Evolutionary conservation across 495 filamentous ascomycete species (phyloP).

Genomic region (Endocarpon pusillum): DNA sequence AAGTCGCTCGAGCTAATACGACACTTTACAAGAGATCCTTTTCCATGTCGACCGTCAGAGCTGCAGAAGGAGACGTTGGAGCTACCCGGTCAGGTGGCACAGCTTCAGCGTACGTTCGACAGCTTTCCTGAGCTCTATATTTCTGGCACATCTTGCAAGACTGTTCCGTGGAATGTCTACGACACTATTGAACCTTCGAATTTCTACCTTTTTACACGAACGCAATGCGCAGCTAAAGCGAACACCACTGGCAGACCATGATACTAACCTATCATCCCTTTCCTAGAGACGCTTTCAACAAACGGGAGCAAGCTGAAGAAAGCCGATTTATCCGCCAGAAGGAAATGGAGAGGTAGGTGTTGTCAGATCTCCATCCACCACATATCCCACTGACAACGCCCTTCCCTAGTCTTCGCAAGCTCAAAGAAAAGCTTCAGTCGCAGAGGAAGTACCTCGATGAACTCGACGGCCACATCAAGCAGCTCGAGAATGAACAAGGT

Average conservation of each 20-base stretch:
- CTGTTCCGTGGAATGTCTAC: neutral
- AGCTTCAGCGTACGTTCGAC: slow-evolving; percentile 17
- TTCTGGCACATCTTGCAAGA: neutral
- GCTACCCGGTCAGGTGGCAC: slow-evolving; percentile 30
- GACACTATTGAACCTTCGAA: neutral
- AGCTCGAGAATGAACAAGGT: slow-evolving; percentile 47
- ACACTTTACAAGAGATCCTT: slow-evolving; percentile 39
- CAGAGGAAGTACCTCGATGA: slow-evolving; percentile 71
- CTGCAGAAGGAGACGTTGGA: slow-evolving; percentile 55
- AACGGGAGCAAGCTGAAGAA: slow-evolving; percentile 78
- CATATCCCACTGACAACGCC: neutral
- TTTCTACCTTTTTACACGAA: neutral
- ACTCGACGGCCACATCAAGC: slow-evolving; percentile 67
- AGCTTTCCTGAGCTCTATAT: slow-evolving; percentile 3
- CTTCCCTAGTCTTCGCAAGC: slow-evolving; percentile 31
- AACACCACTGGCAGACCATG: neutral
- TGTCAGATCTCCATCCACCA: neutral
- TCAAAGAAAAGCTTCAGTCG: slow-evolving; percentile 61
- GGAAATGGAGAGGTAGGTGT: slow-evolving; percentile 62
- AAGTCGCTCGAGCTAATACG: slow-evolving; percentile 34
- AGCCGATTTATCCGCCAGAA: slow-evolving; percentile 64
- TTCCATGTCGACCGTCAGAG: slow-evolving; percentile 40
- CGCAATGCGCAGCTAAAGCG: neutral
- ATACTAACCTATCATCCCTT: neutral
- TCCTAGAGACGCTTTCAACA: slow-evolving; percentile 70